Conservation (phyloP, 768 basidiomycete species). For the button mushroom (Agaricus bisporus) region DNA sequence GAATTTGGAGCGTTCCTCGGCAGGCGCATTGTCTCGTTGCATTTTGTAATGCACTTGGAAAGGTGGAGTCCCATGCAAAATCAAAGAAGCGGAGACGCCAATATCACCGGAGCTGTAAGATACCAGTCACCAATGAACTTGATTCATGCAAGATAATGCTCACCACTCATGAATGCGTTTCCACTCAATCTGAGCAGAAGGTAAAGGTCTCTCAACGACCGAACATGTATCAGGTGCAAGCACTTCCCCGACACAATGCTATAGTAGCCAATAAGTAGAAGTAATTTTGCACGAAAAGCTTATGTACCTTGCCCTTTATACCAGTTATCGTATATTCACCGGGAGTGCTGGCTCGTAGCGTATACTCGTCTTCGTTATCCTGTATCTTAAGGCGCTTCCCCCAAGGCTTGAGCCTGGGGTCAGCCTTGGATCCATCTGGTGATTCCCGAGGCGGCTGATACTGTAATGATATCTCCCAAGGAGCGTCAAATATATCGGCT, state of each 20-base stretch:
- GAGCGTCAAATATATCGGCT: slow-evolving; percentile 56
- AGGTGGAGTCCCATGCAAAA: slow-evolving; percentile 84
- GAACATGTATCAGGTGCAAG: slow-evolving; percentile 76
- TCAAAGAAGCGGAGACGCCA: slow-evolving; percentile 81
- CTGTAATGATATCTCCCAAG: slow-evolving; percentile 59
- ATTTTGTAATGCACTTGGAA: slow-evolving; percentile 79
- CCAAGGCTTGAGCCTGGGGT: slow-evolving; percentile 51
- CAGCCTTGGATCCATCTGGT: slow-evolving; percentile 25
- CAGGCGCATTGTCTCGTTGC: slow-evolving; percentile 62
- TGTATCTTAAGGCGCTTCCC: slow-evolving; percentile 53
- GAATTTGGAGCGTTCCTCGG: slow-evolving; percentile 51
- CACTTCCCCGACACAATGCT: slow-evolving; percentile 79
- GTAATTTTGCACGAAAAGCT: slow-evolving; percentile 4
- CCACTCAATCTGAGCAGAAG: slow-evolving; percentile 84
- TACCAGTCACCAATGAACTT: slow-evolving; percentile 5
- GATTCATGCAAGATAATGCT: slow-evolving; percentile 11
- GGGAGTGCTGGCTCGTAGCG: slow-evolving; percentile 49
- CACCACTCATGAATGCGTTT: slow-evolving; percentile 90
- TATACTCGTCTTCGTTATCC: slow-evolving; percentile 34
- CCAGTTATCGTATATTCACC: slow-evolving; percentile 74
- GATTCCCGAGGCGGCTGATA: slow-evolving; percentile 46
- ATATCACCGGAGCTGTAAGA: slow-evolving; percentile 80
- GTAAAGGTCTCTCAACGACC: slow-evolving; percentile 69
- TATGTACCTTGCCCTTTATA: slow-evolving; percentile 60
- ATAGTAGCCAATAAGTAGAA: slow-evolving; percentile 8